Base-by-base conservation (phyloP, 352 stramenopile species). In the Pythium pyrilobum region DNA sequence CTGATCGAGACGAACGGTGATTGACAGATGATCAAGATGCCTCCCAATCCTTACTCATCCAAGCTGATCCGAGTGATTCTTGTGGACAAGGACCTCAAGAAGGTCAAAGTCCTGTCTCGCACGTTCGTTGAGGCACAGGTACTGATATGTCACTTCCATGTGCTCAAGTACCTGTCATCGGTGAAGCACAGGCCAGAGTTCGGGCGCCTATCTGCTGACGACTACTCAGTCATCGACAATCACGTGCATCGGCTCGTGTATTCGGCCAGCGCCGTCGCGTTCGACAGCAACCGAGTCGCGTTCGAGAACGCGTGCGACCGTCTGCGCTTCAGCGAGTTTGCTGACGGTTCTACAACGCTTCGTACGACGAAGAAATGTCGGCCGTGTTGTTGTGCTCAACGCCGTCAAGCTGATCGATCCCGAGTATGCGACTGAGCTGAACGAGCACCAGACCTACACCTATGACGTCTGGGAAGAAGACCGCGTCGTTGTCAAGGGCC, bases 311-410 rank as follows among this genome's bases (percentile, higher is more conserved):
- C 62, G 0, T 67, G 63, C 28, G 5, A 24, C 0, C 7, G 43
- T 0, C 32, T 60, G n/a, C n/a, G n/a, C n/a, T n/a, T n/a, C n/a
- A n/a, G n/a, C n/a, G n/a, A n/a, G n/a, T n/a, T n/a, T n/a, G n/a
- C n/a, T n/a, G 47, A 15, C 24, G 29, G 27, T 9, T 25, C 10
- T 46, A 39, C 34, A 47, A 33, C 8, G n/a, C 49, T 0, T 59
- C 66, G 32, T 74, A 71, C 39, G 52, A 66, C 12, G 27, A 40
- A 1, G 66, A 71, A 28, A 62, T 71, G 43, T 29, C 12, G 0
- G 7, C 44, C 1, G 51, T 72, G 0, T 34, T 74, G 0, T 32
- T 33, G 0, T 51, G 62, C 23, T 62, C 66, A 0, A 68, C 45
- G 2, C 66, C 64, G 5, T 66, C 0, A 33, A 50, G 2, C 36